Base-by-base conservation (phyloP, 1,284 basidiomycete species). In the Ceratorhiza oryzae-sativae region DNA sequence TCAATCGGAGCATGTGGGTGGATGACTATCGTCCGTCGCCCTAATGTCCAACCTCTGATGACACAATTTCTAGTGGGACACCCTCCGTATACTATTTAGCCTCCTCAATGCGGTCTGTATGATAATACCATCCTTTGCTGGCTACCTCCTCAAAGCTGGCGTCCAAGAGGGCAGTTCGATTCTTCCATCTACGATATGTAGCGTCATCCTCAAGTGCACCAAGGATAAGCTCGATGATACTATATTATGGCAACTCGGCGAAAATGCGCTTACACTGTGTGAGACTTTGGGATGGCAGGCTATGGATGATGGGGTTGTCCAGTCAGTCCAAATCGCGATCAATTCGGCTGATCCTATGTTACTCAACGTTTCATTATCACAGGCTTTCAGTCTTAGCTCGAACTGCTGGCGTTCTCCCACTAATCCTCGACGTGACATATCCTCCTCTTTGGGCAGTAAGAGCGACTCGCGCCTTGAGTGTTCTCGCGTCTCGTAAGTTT, bases 181-280 rank as follows among this genome's bases (percentile, higher is more conserved):
- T n/a, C 20, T 67, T 25, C 30, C 49, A 12, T 49, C 34, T n/a
- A 55, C 41, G 34, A 36, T 67, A 23, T 67, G 63, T 36, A 55
- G 39, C 13, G 36, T 55, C 6, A 42, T 67, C 10, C 15, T 67
- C 2, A 27, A 48, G 20, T 67, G 27, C 27, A 41, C 36, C 10
- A 67, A 67, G 49, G 45, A 55, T 1, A 39, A 41, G 36, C 34
- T 48, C 20, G 63, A 27, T 8, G 25, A 49, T 10, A 49, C 32
- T 42, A 51, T 23, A 18, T 23, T 55, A 12, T 67, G 63, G 63
- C 34, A 67, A n/a, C 49, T 67, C 30, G 63, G 34, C 30, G 63
- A 67, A 32, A 67, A 6, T 39, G 36, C 49, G 30, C 48, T 67
- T 30, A 20, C 25, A 20, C 27, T 67, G 39, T 67, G 48, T 32